Conservation (phyloP, 129 eudicot species). For the Heracleum sosnowskyi region DNA sequence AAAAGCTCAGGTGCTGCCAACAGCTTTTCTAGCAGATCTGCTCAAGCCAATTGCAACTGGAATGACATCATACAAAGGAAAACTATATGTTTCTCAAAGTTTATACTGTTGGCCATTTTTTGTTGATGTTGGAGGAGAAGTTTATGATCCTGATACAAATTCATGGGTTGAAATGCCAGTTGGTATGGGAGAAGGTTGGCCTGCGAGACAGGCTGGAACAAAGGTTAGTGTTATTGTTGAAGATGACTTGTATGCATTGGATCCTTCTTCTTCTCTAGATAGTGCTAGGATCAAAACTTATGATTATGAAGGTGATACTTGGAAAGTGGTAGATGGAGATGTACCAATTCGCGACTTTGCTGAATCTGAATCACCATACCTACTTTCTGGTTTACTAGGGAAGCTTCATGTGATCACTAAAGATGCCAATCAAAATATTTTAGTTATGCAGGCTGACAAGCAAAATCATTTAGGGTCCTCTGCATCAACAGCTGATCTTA, state of each 20-base stretch:
- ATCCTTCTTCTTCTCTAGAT: slow-evolving; percentile 75
- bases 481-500: slow-evolving; percentile 17
- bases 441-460: slow-evolving; percentile 66
- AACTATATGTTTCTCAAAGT: slow-evolving; percentile 91
- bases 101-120: slow-evolving; percentile 96
- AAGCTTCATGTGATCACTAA: slow-evolving; percentile 86
- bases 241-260: slow-evolving; percentile 78
- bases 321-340: slow-evolving; percentile 80
- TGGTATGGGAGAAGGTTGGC: slow-evolving; percentile 99
- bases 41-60: slow-evolving; percentile 99
- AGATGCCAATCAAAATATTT: slow-evolving; percentile 61
- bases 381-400: slow-evolving; percentile 66
- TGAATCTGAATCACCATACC: slow-evolving; percentile 84
- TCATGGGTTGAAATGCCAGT: slow-evolving; percentile 90
- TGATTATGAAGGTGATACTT: slow-evolving; percentile 63
- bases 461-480: slow-evolving; percentile 16
- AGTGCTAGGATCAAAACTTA: slow-evolving; percentile 79
- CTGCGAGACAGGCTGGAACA: slow-evolving; percentile 99
- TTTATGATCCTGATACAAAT: slow-evolving; percentile 80
- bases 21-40: slow-evolving; percentile 87
- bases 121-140: slow-evolving; percentile 98
- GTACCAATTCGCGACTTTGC: slow-evolving; percentile 69
- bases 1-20: slow-evolving; percentile 87
- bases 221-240: slow-evolving; percentile 87
- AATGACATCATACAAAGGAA: slow-evolving; percentile 79